phyloP scores from a whole-genome alignment of 805 yeast species.

The Candida nemodendra region DNA sequence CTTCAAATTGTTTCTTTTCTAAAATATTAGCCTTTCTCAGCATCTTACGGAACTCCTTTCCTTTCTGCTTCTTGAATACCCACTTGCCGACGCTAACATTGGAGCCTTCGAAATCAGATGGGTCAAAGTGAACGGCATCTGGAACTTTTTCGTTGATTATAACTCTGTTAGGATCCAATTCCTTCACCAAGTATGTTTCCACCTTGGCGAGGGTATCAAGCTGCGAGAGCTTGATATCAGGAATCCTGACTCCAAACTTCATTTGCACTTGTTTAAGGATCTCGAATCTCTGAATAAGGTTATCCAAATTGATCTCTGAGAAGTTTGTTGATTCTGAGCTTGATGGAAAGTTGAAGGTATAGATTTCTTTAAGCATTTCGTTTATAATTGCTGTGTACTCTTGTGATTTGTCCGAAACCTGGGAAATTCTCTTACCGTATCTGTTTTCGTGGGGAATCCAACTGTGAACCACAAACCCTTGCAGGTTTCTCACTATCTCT shows the following conservation, averaged over 20 bases:
- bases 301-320: slow-evolving; percentile 27
- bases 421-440: slow-evolving; percentile 12
- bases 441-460: slow-evolving; percentile 32
- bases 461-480: slow-evolving; percentile 29
- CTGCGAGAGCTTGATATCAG: slow-evolving; percentile 48
- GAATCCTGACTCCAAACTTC: slow-evolving; percentile 49
- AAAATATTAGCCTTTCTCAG: slow-evolving; percentile 32
- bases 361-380: slow-evolving; percentile 16
- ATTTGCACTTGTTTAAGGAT: slow-evolving; percentile 48
- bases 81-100: slow-evolving; percentile 57
- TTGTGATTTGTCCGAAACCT: slow-evolving; percentile 2
- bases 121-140: slow-evolving; percentile 65
- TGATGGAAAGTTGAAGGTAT: slow-evolving; percentile 10
- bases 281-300: slow-evolving; percentile 49
- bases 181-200: slow-evolving; percentile 33
- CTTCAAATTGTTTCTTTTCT: slow-evolving; percentile 23
- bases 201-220: slow-evolving; percentile 41
- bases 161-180: slow-evolving; percentile 41
- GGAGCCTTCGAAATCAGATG: slow-evolving; percentile 52
- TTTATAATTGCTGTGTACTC: slow-evolving; percentile 15
- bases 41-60: slow-evolving; percentile 46
- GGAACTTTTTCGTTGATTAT: slow-evolving; percentile 58
- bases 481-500: slow-evolving; percentile 21
- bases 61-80: slow-evolving; percentile 45
- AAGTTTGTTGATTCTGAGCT: background rate